A percentile compares a stretch with the other conserved stretches of the same genome.
Evolutionary conservation across 208 protist species (phyloP).

Genomic region (Herpetomonas muscarum): DNA sequence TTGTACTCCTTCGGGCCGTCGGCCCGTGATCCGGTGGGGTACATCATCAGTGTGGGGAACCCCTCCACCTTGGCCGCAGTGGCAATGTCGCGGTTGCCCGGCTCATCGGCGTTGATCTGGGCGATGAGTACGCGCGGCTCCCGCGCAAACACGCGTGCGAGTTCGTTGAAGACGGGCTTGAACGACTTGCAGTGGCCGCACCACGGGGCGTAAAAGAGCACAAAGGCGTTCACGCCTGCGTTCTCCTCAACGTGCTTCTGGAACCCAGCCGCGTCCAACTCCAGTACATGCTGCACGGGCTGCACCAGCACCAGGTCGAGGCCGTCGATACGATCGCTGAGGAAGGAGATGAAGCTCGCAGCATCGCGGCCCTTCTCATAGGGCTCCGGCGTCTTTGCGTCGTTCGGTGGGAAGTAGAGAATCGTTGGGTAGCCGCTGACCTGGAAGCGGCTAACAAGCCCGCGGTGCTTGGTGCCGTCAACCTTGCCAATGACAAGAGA

Average conservation of each 20-base stretch:
- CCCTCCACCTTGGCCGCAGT: slow-evolving; percentile 31
- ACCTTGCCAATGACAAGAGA: slow-evolving; percentile 65
- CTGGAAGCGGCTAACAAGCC: slow-evolving; percentile 31
- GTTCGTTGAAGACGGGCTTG: slow-evolving; percentile 39
- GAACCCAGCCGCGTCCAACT: slow-evolving; percentile 38
- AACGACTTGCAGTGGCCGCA: slow-evolving; percentile 90
- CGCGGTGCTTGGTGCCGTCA: slow-evolving; percentile 42
- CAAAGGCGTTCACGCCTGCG: slow-evolving; percentile 42
- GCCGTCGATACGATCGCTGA: slow-evolving; percentile 20
- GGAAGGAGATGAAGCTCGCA: slow-evolving; percentile 34
- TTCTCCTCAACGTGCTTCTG: slow-evolving; percentile 27
- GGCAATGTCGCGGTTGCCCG: slow-evolving; percentile 17
- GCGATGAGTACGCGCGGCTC: slow-evolving; percentile 79
- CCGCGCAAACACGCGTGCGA: slow-evolving; percentile 41
- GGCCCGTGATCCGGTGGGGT: slow-evolving; percentile 41
- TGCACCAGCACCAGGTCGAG: slow-evolving; percentile 23
- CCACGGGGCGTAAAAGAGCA: slow-evolving; percentile 80
- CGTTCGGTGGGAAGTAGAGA: slow-evolving; percentile 61
- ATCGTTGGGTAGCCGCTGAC: slow-evolving; percentile 64
- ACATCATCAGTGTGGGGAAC: slow-evolving; percentile 64
- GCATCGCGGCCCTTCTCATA: slow-evolving; percentile 34
- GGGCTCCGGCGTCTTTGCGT: slow-evolving; percentile 23
- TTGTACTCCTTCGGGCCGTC: slow-evolving; percentile 37
- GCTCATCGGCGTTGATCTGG: slow-evolving; percentile 46
- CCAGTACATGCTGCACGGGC: slow-evolving; percentile 21